A percentile compares a stretch with the other conserved stretches of the same genome.
These are phyloP conservation scores for Penicillium egyptiacum DNA, from an alignment of 495 filamentous ascomycete species.

Conservation along the genomic window DNA sequence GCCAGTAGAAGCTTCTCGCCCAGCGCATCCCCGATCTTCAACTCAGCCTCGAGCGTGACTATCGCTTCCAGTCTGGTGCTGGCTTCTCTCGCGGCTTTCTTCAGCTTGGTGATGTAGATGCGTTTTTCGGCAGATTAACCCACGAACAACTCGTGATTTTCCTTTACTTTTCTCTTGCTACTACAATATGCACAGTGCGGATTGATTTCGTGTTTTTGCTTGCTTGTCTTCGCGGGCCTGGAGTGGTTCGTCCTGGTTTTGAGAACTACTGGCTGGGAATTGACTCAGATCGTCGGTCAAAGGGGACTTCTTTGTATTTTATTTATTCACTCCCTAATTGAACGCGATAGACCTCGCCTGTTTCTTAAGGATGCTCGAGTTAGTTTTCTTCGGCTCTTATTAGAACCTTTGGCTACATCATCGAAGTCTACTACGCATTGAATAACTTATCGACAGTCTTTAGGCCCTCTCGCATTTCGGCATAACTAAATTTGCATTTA, in stretches of 20 bases:
- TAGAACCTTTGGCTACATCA: too few relatives aligned
- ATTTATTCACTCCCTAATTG: constrained; percentile 11
- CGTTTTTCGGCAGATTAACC: background rate
- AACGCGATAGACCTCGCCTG: constrained; percentile 7
- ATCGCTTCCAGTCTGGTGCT: constrained; percentile 21
- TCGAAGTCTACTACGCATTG: too few relatives aligned
- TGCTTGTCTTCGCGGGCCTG: background rate
- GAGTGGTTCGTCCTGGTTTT: background rate
- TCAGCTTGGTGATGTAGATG: constrained; percentile 22
- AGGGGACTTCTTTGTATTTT: constrained; percentile 8
- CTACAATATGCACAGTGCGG: constrained; percentile 4
- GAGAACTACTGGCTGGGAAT: constrained; percentile 1
- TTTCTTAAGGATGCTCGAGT: background rate
- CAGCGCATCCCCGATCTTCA: constrained; percentile 21
- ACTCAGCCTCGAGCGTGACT: constrained; percentile 21
- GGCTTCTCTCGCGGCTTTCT: constrained; percentile 21
- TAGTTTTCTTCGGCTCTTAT: too few relatives aligned
- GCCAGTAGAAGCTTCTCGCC: background rate
- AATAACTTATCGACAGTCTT: too few relatives aligned
- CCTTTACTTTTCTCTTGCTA: background rate
- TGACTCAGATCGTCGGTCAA: background rate
- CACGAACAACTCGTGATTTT: background rate
- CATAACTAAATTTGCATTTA: too few relatives aligned
- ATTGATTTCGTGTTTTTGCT: background rate
- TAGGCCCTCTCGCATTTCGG: too few relatives aligned